Evolutionary conservation across 805 yeast genomes (phyloP).

Genomic region (Kazachstania viticola): DNA sequence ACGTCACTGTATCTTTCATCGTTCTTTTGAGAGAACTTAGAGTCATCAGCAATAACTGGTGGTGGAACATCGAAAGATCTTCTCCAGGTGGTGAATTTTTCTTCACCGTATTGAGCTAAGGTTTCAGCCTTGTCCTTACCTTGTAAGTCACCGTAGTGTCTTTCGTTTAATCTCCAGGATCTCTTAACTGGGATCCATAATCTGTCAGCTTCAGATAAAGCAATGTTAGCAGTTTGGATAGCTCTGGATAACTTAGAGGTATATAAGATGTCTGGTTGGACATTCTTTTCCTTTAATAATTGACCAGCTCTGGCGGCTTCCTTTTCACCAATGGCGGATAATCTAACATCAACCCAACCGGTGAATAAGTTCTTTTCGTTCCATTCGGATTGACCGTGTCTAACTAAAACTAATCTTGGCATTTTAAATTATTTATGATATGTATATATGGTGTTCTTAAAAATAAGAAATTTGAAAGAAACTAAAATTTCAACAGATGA

Average conservation of each 20-base stretch:
- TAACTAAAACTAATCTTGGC: conserved; percentile 76
- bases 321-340: conserved; percentile 71
- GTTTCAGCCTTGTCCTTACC: conserved; percentile 97
- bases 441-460: background rate
- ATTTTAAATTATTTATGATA: conserved; percentile 14
- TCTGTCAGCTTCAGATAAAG: conserved; percentile 79
- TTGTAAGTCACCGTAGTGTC: conserved; percentile 98
- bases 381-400: conserved; percentile 99
- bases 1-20: conserved; percentile 78
- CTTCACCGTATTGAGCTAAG: conserved; percentile 76
- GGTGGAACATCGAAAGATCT: conserved; percentile 96
- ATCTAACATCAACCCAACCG: conserved; percentile 95
- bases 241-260: conserved; percentile 91
- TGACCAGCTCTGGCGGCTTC: conserved; percentile 94
- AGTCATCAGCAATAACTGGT: conserved; percentile 67
- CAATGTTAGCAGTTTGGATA: conserved; percentile 93
- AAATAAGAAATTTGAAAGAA: background rate
- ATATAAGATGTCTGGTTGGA: conserved; percentile 78
- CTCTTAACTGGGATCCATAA: conserved; percentile 85
- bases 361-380: conserved; percentile 95
- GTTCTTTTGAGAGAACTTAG: conserved; percentile 73
- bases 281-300: conserved; percentile 74
- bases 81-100: conserved; percentile 94
- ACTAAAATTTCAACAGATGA: background rate
- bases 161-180: conserved; percentile 96